Percentiles rank a stretch among this genome's conserved stretches.
These are phyloP conservation scores for Pleurotus djamor DNA, from an alignment of 768 basidiomycete species.

Conservation along the genomic window DNA sequence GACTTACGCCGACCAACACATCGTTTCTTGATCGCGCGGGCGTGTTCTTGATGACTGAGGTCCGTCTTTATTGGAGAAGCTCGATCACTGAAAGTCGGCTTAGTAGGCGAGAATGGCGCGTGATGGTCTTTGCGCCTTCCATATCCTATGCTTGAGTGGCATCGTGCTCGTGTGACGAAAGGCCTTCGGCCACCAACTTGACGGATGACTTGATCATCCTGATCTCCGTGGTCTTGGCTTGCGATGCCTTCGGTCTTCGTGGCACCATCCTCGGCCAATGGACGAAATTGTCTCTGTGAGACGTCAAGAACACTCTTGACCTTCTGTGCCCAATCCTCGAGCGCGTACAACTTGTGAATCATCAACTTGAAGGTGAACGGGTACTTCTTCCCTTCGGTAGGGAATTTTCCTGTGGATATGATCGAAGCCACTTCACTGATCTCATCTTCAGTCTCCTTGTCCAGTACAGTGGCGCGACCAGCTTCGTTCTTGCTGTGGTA, in stretches of 20 bases:
- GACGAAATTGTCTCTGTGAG: constrained; percentile 56
- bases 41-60: constrained; percentile 13
- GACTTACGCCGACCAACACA: constrained; percentile 53
- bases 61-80: constrained; percentile 10
- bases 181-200: constrained; percentile 22
- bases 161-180: constrained; percentile 25
- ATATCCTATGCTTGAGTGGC: constrained; percentile 24
- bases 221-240: constrained; percentile 14
- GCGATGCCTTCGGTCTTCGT: background rate
- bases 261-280: constrained; percentile 38
- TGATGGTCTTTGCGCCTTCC: constrained; percentile 12
- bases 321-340: constrained; percentile 57
- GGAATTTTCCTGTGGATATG: constrained; percentile 32
- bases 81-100: background rate
- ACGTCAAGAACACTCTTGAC: constrained; percentile 50
- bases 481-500: constrained; percentile 19
- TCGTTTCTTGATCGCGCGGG: constrained; percentile 50
- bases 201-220: constrained; percentile 16
- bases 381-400: constrained; percentile 36
- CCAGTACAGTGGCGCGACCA: constrained; percentile 10
- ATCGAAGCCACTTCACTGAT: constrained; percentile 23
- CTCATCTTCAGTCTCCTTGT: constrained; percentile 14
- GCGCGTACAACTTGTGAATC: constrained; percentile 62
- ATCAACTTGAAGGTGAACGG: constrained; percentile 67
- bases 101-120: background rate